These are phyloP conservation scores for Leccinum insigne DNA, from an alignment of 1,284 basidiomycete genomes.

Conservation along the genomic window DNA sequence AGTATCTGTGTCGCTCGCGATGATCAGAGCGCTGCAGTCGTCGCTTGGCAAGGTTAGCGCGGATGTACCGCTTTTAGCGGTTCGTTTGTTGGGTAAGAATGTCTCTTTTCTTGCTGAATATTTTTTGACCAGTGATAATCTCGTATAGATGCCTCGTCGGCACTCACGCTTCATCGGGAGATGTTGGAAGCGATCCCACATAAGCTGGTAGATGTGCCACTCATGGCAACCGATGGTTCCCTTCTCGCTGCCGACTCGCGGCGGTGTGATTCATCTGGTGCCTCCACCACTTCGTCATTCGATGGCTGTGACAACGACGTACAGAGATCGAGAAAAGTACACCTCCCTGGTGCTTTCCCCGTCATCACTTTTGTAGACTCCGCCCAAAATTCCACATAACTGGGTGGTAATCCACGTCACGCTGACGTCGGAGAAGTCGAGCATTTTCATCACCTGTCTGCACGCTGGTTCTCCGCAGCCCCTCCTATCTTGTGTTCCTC, in stretches of 20 bases:
- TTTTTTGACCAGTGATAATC: neutral
- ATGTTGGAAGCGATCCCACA: conserved; percentile 68
- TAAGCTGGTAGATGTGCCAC: conserved; percentile 46
- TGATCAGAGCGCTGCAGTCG: conserved; percentile 75
- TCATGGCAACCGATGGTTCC: conserved; percentile 29
- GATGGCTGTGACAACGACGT: conserved; percentile 36
- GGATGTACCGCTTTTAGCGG: conserved; percentile 53
- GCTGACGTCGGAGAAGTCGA: too few relatives aligned
- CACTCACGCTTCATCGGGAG: conserved; percentile 64
- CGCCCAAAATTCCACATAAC: conserved; percentile 60
- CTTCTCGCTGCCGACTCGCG: conserved; percentile 28
- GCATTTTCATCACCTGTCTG: too few relatives aligned
- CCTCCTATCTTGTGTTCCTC: conserved; percentile 85
- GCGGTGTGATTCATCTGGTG: conserved; percentile 6
- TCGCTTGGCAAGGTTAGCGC: conserved; percentile 65
- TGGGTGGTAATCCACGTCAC: conserved; percentile 87
- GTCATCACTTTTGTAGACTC: conserved; percentile 15
- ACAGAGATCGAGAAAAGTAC: conserved; percentile 41
- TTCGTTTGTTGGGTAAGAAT: conserved; percentile 66
- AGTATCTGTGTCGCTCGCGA: conserved; percentile 66
- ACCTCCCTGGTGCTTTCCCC: conserved; percentile 22
- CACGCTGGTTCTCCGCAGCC: conserved; percentile 56
- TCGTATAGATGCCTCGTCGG: conserved; percentile 58
- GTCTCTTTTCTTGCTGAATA: neutral
- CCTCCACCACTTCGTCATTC: conserved; percentile 21